Evolutionary conservation across 345 rosid species (phyloP), one percentile per base, ranked within the genome.

Genomic region (Euphorbia peplus): DNA sequence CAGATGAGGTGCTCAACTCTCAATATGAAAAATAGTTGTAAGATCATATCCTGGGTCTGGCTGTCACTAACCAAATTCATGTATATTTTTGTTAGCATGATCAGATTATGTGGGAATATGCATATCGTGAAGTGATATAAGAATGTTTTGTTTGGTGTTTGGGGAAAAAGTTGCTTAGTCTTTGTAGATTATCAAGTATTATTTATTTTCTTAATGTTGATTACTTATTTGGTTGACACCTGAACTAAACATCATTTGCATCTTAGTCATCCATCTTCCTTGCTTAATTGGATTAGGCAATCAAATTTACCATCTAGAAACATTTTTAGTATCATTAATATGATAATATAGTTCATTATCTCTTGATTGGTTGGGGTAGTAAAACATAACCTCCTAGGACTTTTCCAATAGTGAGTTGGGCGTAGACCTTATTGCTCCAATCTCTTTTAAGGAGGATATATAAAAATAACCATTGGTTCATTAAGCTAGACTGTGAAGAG

Each of bases 1-100:
- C 96, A 44, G 81, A 70, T 60, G 93, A 91, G 93, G 99, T 91
- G n/a, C 56, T 75, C 63, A 24, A 48, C 78, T 57, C 58, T 52
- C 64, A 26, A n/a, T n/a, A n/a, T n/a, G n/a, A n/a, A n/a, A n/a
- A n/a, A n/a, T 64, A n/a, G 22, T 24, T 55, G 53, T 21, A 54
- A 37, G 13, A 30, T 55, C 63, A 13, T 50, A 25, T 16, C n/a
- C 9, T 63, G 37, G 30, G 7, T 37, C 47, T 71, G 44, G 9
- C 57, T 53, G 57, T 53, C 28, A 53, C 21, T 53, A 6, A 53
- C 26, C 28, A 53, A 53, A 53, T 22, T 53, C n/a, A 37, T 60
- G 48, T 18, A 3, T 28, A 24, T 24, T 21, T 3, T 47, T 60
- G 51, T 30, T 21, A 42, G 57, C 63, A 53, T 53, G 55, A 24